Evolutionary conservation across 108 stramenopile species (phyloP).

Genomic region (Aureococcus anophagefferens): DNA sequence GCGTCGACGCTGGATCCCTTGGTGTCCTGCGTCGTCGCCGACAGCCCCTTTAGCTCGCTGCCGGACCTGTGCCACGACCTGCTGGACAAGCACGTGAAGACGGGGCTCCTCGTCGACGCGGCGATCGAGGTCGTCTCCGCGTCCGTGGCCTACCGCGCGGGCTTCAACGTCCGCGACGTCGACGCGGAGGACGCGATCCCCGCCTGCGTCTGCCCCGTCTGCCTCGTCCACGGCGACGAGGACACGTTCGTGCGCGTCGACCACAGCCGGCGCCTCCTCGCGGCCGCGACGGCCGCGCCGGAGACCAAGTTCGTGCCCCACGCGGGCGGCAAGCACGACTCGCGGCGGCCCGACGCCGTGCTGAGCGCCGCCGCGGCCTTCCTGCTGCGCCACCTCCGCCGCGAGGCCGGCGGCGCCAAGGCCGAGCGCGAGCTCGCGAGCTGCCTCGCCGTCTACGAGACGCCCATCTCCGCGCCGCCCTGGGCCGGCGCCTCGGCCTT

Average conservation of each 20-base stretch:
- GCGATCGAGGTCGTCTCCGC: not conserved
- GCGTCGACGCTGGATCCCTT: not conserved
- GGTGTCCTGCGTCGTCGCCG: not conserved
- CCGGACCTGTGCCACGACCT: not conserved
- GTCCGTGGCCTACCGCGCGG: not conserved
- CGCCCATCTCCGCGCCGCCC: too few species aligned
- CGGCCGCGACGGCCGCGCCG: not conserved
- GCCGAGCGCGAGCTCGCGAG: too few species aligned
- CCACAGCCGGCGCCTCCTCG: not conserved
- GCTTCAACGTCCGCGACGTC: not conserved
- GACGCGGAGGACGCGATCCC: too few species aligned
- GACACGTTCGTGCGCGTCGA: not conserved
- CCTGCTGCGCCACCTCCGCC: not conserved
- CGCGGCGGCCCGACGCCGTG: not conserved
- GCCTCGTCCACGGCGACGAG: not conserved
- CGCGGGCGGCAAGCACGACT: not conserved
- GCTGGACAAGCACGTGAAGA: not conserved
- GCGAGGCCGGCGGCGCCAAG: not conserved
- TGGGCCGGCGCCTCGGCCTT: too few species aligned
- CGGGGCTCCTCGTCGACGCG: not conserved
- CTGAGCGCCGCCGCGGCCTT: not conserved
- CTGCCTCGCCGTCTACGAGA: too few species aligned
- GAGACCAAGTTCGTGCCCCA: not conserved
- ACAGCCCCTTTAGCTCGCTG: not conserved
- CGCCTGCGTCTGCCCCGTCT: not conserved